Base-by-base conservation (phyloP, 2,329 filamentous ascomycete genomes). In the Sporothrix pseudoabietina region DNA sequence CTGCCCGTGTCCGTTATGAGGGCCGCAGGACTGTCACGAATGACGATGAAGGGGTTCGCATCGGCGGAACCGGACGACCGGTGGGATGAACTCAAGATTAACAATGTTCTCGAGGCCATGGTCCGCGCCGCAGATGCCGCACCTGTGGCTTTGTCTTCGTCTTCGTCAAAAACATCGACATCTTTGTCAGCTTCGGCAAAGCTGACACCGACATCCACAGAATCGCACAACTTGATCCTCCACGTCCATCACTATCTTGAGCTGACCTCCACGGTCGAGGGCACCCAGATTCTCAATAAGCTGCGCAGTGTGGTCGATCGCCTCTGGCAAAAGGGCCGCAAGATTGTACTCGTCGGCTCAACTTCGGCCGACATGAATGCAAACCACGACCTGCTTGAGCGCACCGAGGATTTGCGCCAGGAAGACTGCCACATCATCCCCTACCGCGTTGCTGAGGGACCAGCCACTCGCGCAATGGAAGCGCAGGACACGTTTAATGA, bases 181-280 rank as follows among this genome's bases (percentile, higher is more conserved):
- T 74, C 71, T 71, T 71, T 73, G 3, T 22, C 68, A 9, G 12
- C 26, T 12, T 30, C 69, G 22, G 7, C 44, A 12, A 65, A 65
- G 19, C 10, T 61, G 49, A 55, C 61, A 5, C 49, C 71, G 19
- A 22, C 44, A 8, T 44, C 71, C 16, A 68, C 61, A 5, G 22
- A 73, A 73, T 41, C 65, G 72, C 57, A 79, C 77, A 85, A 85
- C 32, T 85, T 94, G 8, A 90, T 98, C 73, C 85, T 97, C 54
- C 93, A 93, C 77, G 83, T 97, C 14, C 89, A 92, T 79, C 93
- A 98, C 79, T 92, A 94, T 78, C 89, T 92, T 71, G 93, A 97
- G 76, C 85, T 99, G 9, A 89, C 87, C 77, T 87, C 88, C 78
- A 90, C 92, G 0, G 80, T 87, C 6, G 89, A 93, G 73, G 93